phyloP scores from a whole-genome alignment of 1,139 yeast species.

The Pneumocystis carinii region DNA sequence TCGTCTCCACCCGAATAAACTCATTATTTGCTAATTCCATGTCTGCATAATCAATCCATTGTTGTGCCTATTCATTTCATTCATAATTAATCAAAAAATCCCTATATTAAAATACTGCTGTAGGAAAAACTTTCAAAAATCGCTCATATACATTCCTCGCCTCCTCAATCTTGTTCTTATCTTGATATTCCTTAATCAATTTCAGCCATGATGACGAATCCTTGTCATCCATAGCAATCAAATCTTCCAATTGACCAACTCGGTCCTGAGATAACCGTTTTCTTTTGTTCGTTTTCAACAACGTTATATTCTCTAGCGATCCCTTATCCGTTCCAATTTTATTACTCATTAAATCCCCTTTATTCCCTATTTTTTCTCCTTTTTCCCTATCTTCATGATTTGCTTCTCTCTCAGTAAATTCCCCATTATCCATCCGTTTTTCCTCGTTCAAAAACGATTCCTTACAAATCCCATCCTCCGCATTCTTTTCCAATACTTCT shows the following conservation, averaged over 20 bases:
- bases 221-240: constrained; percentile 39
- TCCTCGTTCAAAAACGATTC: background rate
- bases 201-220: constrained; percentile 45
- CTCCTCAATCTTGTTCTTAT: constrained; percentile 49
- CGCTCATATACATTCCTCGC: constrained; percentile 45
- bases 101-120: constrained; percentile 29
- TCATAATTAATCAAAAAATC: constrained; percentile 5
- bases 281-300: constrained; percentile 11
- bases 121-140: constrained; percentile 51
- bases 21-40: constrained; percentile 58
- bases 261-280: constrained; percentile 30
- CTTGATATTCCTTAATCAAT: constrained; percentile 39
- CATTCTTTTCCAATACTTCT: background rate
- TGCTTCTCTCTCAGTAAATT: background rate
- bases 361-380: background rate
- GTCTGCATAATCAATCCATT: constrained; percentile 62
- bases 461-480: background rate
- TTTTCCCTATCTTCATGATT: background rate
- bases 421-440: background rate
- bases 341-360: background rate
- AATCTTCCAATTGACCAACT: constrained; percentile 46
- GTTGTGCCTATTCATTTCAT: constrained; percentile 15
- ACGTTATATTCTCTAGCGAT: background rate
- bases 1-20: constrained; percentile 46
- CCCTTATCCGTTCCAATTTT: background rate